Percentiles rank a stretch among this genome's conserved stretches.
Evolutionary conservation across 2,329 filamentous ascomycete genomes (phyloP).

Genomic region (Fusarium sp.): DNA sequence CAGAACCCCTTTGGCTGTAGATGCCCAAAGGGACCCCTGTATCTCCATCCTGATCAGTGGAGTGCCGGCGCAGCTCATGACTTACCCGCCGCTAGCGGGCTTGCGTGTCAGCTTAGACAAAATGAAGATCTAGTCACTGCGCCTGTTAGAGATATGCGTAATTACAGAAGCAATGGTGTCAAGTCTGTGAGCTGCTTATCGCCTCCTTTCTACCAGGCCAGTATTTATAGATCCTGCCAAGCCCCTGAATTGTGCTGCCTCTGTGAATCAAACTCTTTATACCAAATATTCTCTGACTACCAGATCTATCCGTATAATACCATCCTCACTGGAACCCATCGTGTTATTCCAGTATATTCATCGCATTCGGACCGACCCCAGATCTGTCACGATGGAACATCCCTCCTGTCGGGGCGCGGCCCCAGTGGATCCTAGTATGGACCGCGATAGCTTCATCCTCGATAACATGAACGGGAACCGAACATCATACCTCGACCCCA

Average conservation of each 20-base stretch:
- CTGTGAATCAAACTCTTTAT: background rate
- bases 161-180: slow-evolving; percentile 10
- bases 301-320: background rate
- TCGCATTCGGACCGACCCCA: background rate
- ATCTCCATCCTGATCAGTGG: background rate
- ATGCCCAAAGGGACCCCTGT: background rate
- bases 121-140: slow-evolving; percentile 23
- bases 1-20: background rate
- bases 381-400: background rate
- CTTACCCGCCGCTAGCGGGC: slow-evolving; percentile 9
- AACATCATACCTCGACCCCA: background rate
- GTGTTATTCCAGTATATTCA: background rate
- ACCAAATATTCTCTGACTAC: background rate
- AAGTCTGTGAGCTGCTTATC: slow-evolving; percentile 8
- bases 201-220: background rate
- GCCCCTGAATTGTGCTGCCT: background rate
- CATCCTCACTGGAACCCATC: too few species aligned
- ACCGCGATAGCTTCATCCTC: slow-evolving; percentile 19
- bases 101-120: slow-evolving; percentile 23
- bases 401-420: background rate
- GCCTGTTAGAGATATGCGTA: slow-evolving; percentile 10
- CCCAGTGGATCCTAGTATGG: background rate
- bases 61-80: slow-evolving; percentile 12
- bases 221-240: slow-evolving; percentile 23
- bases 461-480: slow-evolving; percentile 3